Evolutionary conservation across 768 basidiomycete genomes (phyloP).

Genomic region (Calocybe indica): DNA sequence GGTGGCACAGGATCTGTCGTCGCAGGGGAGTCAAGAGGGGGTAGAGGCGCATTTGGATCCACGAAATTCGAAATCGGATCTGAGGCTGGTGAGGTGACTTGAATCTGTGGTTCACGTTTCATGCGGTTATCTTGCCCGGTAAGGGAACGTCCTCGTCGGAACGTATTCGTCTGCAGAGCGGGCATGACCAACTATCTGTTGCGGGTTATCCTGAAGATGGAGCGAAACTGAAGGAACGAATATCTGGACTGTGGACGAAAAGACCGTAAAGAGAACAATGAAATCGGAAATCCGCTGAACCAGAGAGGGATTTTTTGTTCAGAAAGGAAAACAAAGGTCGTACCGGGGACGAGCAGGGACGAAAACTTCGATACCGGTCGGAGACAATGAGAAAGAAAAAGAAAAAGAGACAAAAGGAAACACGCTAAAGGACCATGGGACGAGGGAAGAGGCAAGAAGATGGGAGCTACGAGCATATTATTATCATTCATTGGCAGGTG

Average conservation of each 20-base stretch:
- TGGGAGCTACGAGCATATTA: slow-evolving; percentile 4
- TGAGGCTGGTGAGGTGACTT: too few relatives aligned
- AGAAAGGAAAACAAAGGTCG: too few relatives aligned
- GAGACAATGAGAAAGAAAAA: slow-evolving; percentile 8
- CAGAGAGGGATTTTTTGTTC: too few relatives aligned
- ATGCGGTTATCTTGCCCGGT: neutral
- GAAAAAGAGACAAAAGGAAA: slow-evolving; percentile 7
- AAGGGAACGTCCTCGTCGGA: neutral
- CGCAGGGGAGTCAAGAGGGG: neutral
- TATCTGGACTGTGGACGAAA: neutral
- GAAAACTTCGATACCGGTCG: slow-evolving; percentile 9
- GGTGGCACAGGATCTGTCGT: slow-evolving; percentile 3
- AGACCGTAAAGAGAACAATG: neutral
- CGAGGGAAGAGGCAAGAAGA: slow-evolving; percentile 4
- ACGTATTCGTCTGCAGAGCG: too few relatives aligned
- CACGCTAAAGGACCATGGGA: slow-evolving; percentile 10
- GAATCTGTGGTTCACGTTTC: neutral
- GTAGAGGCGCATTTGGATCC: neutral
- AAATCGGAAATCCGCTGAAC: too few relatives aligned
- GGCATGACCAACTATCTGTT: neutral
- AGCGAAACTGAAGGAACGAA: neutral
- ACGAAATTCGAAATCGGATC: neutral
- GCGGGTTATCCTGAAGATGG: neutral
- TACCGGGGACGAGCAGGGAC: slow-evolving; percentile 11
- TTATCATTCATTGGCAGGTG: too few relatives aligned